Evolutionary conservation across 2,329 filamentous ascomycete genomes (phyloP).

Genomic region (Elsinoe perseae): DNA sequence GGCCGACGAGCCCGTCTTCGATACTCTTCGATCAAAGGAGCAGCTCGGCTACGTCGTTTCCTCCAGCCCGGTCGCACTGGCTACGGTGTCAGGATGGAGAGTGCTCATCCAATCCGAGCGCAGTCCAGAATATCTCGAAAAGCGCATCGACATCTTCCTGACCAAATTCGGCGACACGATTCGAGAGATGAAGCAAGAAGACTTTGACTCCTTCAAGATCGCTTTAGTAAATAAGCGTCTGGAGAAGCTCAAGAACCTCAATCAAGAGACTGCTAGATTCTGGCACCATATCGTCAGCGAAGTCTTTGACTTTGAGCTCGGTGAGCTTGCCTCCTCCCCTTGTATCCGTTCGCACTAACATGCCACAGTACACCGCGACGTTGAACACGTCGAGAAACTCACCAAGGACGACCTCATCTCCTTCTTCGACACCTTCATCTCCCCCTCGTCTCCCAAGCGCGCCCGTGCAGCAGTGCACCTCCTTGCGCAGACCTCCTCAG

Average conservation of each 20-base stretch:
- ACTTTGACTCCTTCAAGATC: slow-evolving; percentile 86
- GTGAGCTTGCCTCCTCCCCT: slow-evolving; percentile 43
- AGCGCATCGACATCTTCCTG: slow-evolving; percentile 80
- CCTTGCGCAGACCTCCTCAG: slow-evolving; percentile 54
- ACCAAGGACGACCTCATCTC: slow-evolving; percentile 71
- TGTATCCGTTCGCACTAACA: slow-evolving; percentile 15
- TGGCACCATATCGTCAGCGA: slow-evolving; percentile 82
- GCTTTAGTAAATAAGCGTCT: slow-evolving; percentile 79
- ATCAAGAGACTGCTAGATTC: slow-evolving; percentile 72
- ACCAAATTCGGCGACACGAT: slow-evolving; percentile 57
- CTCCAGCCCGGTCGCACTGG: slow-evolving; percentile 65
- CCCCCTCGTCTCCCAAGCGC: slow-evolving; percentile 61
- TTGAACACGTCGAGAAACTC: slow-evolving; percentile 61
- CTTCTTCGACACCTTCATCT: slow-evolving; percentile 71
- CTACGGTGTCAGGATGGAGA: slow-evolving; percentile 68
- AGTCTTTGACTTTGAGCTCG: slow-evolving; percentile 80
- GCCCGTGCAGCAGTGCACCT: slow-evolving; percentile 83
- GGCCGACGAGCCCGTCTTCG: slow-evolving; percentile 85
- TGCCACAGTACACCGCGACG: slow-evolving; percentile 62
- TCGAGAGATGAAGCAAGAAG: slow-evolving; percentile 66
- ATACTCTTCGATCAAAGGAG: slow-evolving; percentile 91
- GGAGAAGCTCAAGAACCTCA: slow-evolving; percentile 87
- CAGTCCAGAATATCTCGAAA: slow-evolving; percentile 73
- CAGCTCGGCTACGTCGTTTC: slow-evolving; percentile 97
- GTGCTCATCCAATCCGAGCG: slow-evolving; percentile 92